A percentile compares a stretch with the other conserved stretches of the same genome.
Evolutionary conservation across 2,329 filamentous ascomycete genomes (phyloP).

Genomic region (Torrubiella hemipterigena): DNA sequence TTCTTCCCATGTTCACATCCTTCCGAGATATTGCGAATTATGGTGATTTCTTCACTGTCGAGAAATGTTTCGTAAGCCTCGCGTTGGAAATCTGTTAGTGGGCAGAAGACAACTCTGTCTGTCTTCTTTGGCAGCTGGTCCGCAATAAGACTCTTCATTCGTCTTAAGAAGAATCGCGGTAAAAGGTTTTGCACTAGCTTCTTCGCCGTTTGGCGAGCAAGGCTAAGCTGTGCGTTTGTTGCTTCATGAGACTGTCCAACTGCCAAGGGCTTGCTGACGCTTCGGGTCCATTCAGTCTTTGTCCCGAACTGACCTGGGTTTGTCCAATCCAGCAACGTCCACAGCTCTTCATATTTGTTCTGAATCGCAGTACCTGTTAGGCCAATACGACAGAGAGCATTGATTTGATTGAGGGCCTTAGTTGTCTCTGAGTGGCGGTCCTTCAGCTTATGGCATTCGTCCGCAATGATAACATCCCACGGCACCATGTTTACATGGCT

Average conservation of each 20-base stretch:
- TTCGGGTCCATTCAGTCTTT: slow-evolving; percentile 62
- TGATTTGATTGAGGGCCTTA: slow-evolving; percentile 78
- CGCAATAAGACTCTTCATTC: slow-evolving; percentile 87
- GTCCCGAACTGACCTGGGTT: slow-evolving; percentile 64
- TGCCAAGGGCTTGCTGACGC: slow-evolving; percentile 68
- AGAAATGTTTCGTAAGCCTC: slow-evolving; percentile 76
- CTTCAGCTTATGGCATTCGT: slow-evolving; percentile 88
- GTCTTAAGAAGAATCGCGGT: slow-evolving; percentile 78
- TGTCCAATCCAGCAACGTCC: slow-evolving; percentile 93
- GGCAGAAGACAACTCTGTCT: slow-evolving; percentile 90
- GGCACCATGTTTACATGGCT: slow-evolving; percentile 66
- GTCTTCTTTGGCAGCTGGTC: slow-evolving; percentile 90
- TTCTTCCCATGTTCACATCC: slow-evolving; percentile 53
- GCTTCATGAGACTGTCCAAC: slow-evolving; percentile 89
- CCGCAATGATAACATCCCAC: slow-evolving; percentile 91
- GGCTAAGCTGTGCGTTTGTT: slow-evolving; percentile 68
- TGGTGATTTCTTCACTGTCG: slow-evolving; percentile 51
- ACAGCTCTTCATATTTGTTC: slow-evolving; percentile 94
- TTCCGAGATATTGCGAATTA: slow-evolving; percentile 57
- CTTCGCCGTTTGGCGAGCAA: slow-evolving; percentile 68
- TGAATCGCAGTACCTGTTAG: slow-evolving; percentile 94
- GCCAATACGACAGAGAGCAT: slow-evolving; percentile 83
- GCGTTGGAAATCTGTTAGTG: slow-evolving; percentile 68
- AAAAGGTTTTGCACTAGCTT: slow-evolving; percentile 80
- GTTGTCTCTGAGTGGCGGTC: slow-evolving; percentile 66